phyloP scores from a whole-genome alignment of 352 stramenopile genomes.

The Globisporangium paroecandrum region DNA sequence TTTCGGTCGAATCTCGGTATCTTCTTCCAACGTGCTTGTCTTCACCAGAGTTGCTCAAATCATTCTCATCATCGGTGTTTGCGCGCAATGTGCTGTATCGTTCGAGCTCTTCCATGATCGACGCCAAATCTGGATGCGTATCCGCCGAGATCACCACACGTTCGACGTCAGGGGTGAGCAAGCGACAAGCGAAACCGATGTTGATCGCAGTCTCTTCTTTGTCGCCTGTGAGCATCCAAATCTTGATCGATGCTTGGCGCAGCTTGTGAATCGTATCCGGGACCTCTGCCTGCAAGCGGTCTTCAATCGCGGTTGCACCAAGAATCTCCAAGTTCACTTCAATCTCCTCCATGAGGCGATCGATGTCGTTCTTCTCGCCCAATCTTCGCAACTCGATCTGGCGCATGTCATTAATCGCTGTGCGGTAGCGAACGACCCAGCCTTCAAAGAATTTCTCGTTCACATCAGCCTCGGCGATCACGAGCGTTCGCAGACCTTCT shows the following conservation, averaged over 20 bases:
- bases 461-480: conserved; percentile 72
- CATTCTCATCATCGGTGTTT: conserved; percentile 7
- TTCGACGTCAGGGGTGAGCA: conserved; percentile 92
- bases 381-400: conserved; percentile 79
- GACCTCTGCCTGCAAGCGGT: conserved; percentile 90
- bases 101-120: conserved; percentile 66
- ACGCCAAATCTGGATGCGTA: conserved; percentile 59
- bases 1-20: conserved; percentile 8
- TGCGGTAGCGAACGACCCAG: conserved; percentile 69
- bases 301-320: conserved; percentile 93
- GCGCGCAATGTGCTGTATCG: conserved; percentile 29
- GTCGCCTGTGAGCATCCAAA: conserved; percentile 95
- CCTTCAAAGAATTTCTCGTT: conserved; percentile 53
- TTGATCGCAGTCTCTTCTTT: conserved; percentile 96
- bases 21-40: conserved; percentile 4
- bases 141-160: conserved; percentile 78
- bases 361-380: conserved; percentile 76
- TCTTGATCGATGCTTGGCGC: conserved; percentile 90
- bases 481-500: conserved; percentile 88
- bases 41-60: conserved; percentile 7
- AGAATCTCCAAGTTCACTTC: conserved; percentile 86
- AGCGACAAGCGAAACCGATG: conserved; percentile 91
- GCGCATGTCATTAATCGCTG: conserved; percentile 80
- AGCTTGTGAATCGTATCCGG: conserved; percentile 91
- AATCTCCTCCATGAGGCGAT: conserved; percentile 81